These are phyloP conservation scores for Penicillium italicum DNA, from an alignment of 2,329 filamentous ascomycete species.

Conservation along the genomic window DNA sequence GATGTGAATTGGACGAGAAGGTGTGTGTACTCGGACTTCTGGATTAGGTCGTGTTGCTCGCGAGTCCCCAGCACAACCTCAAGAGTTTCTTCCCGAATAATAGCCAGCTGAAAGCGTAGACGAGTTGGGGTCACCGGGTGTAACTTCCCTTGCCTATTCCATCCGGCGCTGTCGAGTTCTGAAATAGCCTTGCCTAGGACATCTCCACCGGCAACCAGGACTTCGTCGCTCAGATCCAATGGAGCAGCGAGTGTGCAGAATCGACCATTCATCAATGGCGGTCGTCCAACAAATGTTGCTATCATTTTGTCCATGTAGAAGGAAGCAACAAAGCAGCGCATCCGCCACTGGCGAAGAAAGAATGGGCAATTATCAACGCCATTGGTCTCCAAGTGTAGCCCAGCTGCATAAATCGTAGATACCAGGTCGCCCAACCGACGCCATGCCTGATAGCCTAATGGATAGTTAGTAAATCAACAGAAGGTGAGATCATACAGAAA, in stretches of 20 bases:
- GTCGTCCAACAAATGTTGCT: constrained; percentile 50
- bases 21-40: constrained; percentile 30
- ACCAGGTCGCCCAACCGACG: constrained; percentile 47
- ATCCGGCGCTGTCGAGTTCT: constrained; percentile 28
- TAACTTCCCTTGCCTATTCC: constrained; percentile 22
- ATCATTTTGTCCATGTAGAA: constrained; percentile 50
- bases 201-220: constrained; percentile 27
- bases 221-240: constrained; percentile 31
- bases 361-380: constrained; percentile 29
- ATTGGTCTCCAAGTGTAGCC: constrained; percentile 45
- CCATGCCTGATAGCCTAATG: constrained; percentile 47
- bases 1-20: background rate
- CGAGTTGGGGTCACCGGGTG: constrained; percentile 23
- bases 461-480: background rate
- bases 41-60: constrained; percentile 22
- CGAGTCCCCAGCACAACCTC: constrained; percentile 31
- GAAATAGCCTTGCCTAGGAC: constrained; percentile 24
- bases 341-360: constrained; percentile 44
- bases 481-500: constrained; percentile 17
- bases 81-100: constrained; percentile 31
- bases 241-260: constrained; percentile 43
- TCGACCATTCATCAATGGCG: constrained; percentile 45
- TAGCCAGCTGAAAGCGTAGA: constrained; percentile 27
- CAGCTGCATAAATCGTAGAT: constrained; percentile 47
- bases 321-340: constrained; percentile 41